Percentiles rank a stretch among this genome's conserved stretches.
These are phyloP conservation scores for Hypomontagnella monticulosa DNA, from an alignment of 495 filamentous ascomycete genomes.

Conservation along the genomic window DNA sequence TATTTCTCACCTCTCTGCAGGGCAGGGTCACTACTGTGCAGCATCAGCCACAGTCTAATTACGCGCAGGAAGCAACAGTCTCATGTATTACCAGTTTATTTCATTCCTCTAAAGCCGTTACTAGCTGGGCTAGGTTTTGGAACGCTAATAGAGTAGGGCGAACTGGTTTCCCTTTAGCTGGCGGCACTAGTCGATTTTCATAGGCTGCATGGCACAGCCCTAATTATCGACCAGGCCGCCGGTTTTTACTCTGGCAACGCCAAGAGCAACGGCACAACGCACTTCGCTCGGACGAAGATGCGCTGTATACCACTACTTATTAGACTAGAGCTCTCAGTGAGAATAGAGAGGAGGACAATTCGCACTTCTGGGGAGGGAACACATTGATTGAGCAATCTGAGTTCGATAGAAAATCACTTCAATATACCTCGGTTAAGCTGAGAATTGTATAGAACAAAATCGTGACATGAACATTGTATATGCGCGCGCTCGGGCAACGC, in stretches of 20 bases:
- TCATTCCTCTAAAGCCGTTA: slow-evolving; percentile 15
- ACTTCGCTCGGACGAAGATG: slow-evolving; percentile 30
- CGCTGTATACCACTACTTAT: not conserved
- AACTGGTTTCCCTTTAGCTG: slow-evolving; percentile 26
- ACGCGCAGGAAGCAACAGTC: slow-evolving; percentile 28
- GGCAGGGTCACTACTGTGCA: slow-evolving; percentile 18
- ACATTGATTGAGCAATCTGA: slow-evolving; percentile 20
- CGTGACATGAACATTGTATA: not conserved
- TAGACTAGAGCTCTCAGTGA: slow-evolving; percentile 40
- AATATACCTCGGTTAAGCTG: slow-evolving; percentile 34
- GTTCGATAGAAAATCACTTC: slow-evolving; percentile 22
- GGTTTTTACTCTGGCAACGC: slow-evolving; percentile 3
- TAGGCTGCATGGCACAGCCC: slow-evolving; percentile 30
- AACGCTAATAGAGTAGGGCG: slow-evolving; percentile 7
- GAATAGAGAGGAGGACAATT: slow-evolving; percentile 26
- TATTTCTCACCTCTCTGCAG: slow-evolving; percentile 23
- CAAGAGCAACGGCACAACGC: slow-evolving; percentile 15
- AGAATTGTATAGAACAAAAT: slow-evolving; percentile 3
- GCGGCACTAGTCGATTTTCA: slow-evolving; percentile 13
- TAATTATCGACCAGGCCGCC: slow-evolving; percentile 1
- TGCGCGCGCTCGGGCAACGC: not conserved
- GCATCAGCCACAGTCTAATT: slow-evolving; percentile 24
- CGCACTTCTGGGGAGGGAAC: slow-evolving; percentile 35
- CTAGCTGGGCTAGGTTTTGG: slow-evolving; percentile 33
- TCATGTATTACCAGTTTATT: slow-evolving; percentile 29